Evolutionary conservation across 768 basidiomycete species (phyloP), one percentile per base, ranked within the genome.

Genomic region (Flagelloscypha sp.): DNA sequence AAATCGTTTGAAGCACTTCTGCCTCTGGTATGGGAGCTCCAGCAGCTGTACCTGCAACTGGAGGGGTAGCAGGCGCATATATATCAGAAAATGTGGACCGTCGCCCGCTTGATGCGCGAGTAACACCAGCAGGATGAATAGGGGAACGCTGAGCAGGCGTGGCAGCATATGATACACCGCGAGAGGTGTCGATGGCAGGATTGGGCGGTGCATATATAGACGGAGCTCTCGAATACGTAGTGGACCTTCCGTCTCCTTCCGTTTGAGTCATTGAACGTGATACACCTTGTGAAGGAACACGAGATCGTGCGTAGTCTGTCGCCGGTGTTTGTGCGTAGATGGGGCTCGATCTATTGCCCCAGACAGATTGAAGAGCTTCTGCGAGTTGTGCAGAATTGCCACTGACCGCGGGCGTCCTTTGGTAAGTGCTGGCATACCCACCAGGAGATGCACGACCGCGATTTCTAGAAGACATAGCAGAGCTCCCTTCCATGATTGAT

Each of bases 331-430:
- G n/a, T n/a, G n/a, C n/a, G n/a, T n/a, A n/a, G n/a, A n/a, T n/a
- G n/a, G n/a, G n/a, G n/a, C n/a, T n/a, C n/a, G n/a, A 49, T 28
- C 53, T 55, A 18, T 28, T 53, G 19, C 74, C 76, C 72, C 75
- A 75, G 5, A 73, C 58, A 0, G 71, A 61, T 15, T 49, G 62
- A 28, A 74, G 62, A 4, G 65, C 47, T 2, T 74, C 59, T 1
- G 48, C 64, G 15, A 74, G 59, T 35, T 53, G 58, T 8, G 56
- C 54, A 9, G 62, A 50, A 23, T 58, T 58, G 30, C 60, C 61
- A 19, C 62, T 10, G 37, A 34, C 7, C 45, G 43, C 49, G 4
- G 56, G 30, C 23, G 35, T 34, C 42, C 46, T 33, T 36, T 30
- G n/a, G 41, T 33, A 30, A 42, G 8, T 22, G 41, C 27, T 31